Evolutionary conservation across 75 land plant genomes (phyloP), one percentile per base, ranked within the genome.

Genomic region (Selaginella tamariscina): DNA sequence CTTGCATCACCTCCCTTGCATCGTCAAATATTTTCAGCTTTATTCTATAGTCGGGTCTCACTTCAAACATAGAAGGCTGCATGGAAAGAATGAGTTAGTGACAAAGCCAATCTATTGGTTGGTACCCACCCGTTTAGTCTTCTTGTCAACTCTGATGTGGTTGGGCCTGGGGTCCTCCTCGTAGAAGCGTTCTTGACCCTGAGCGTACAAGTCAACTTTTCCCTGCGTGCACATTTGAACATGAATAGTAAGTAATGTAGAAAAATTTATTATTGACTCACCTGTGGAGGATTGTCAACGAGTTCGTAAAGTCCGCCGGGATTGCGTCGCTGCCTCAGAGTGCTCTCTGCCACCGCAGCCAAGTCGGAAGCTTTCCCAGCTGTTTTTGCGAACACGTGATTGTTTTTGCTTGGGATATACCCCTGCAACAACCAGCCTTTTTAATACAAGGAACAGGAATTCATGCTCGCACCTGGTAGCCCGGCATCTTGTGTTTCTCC

Each of bases 401-500:
- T 70, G 31, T 20, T 32, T 29, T 59, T 70, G 21, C 30, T 26
- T 22, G 71, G 71, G 21, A 70, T 70, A 32, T 70, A 70, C 21
- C 71, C 71, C 71, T 70, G 32, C 5, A 29, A 1, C 1, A 66
- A 49, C 54, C 54, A 49, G 20, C 54, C 11, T 2, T 57, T 57
- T 57, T 57, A 5, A 20, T 8, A 23, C 8, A 57, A 57, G n/a
- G 2, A 30, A 26, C 9, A 32, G 2, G 32, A 20, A 54, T n/a
- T n/a, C n/a, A n/a, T n/a, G n/a, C n/a, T 39, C 1, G 2, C 18
- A 70, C 71, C 64, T 70, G 71, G 55, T 70, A 70, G 18, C 71
- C 71, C 1, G 71, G 71, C 15, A 70, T 70, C 31, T 56, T 70
- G 65, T 70, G 71, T 32, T 70, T 70, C 32, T 70, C 71, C 5